Conservation (phyloP, 495 filamentous ascomycete genomes). For the Aspergillus sclerotioniger region DNA sequence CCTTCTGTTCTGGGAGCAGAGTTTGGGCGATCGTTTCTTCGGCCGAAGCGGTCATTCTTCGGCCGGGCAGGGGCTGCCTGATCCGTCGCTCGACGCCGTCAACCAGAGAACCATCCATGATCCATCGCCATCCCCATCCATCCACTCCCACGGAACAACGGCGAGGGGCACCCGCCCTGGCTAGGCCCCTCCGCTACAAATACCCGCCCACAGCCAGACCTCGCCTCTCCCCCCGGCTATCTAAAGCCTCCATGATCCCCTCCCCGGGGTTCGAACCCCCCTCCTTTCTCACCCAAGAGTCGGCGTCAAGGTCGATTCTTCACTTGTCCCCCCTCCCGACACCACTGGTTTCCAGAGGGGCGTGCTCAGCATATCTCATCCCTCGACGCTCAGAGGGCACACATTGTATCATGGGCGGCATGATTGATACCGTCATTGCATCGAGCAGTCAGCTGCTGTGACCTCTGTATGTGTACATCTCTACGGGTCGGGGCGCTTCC, state of each 20-base stretch:
- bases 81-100: not conserved
- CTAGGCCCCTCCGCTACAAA: not conserved
- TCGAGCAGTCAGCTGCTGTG: not conserved
- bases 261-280: not conserved
- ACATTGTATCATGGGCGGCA: not conserved
- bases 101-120: not conserved
- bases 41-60: slow-evolving; percentile 13
- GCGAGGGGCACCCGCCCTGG: not conserved
- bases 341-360: not conserved
- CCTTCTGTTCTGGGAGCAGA: not conserved
- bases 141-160: not conserved
- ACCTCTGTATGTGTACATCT: not conserved
- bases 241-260: not conserved
- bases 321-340: not conserved
- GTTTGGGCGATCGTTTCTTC: slow-evolving; percentile 4
- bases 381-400: not conserved
- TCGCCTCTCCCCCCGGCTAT: not conserved
- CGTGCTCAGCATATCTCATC: not conserved
- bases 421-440: not conserved
- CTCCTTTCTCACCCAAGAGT: not conserved
- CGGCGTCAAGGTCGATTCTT: not conserved
- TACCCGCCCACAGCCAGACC: not conserved
- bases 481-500: not conserved
- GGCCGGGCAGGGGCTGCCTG: slow-evolving; percentile 3
- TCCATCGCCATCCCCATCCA: not conserved